phyloP scores from a whole-genome alignment of 441 rosid species.

The Omphalea diandra region DNA sequence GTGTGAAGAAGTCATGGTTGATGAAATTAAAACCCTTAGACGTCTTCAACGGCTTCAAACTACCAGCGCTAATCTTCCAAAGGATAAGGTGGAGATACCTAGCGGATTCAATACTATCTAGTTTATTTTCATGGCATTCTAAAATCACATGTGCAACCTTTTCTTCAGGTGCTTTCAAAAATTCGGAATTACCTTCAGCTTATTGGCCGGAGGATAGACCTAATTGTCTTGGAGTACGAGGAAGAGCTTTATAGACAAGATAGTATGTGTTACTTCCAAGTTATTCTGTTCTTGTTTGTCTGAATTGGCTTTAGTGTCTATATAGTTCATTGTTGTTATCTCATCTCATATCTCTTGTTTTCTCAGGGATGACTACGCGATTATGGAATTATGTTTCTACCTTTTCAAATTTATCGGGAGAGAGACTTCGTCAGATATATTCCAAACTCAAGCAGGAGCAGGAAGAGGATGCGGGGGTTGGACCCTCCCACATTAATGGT shows the following conservation, averaged over 20 bases:
- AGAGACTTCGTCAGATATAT: slow-evolving; percentile 82
- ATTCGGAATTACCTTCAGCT: slow-evolving; percentile 92
- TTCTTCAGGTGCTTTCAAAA: slow-evolving; percentile 81
- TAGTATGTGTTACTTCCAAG: slow-evolving; percentile 50
- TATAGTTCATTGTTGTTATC: not conserved
- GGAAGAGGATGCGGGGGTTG: slow-evolving; percentile 71
- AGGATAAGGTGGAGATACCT: slow-evolving; percentile 60
- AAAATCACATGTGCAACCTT: not conserved
- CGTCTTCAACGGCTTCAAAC: slow-evolving; percentile 88
- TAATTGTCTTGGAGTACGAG: slow-evolving; percentile 68
- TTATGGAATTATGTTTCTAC: slow-evolving; percentile 97
- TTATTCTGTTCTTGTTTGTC: not conserved
- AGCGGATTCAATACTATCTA: not conserved
- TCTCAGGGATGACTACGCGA: slow-evolving; percentile 83
- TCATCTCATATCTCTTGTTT: not conserved
- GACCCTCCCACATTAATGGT: slow-evolving; percentile 71
- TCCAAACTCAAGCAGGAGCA: slow-evolving; percentile 83
- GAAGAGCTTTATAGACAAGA: slow-evolving; percentile 74
- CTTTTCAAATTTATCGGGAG: slow-evolving; percentile 92
- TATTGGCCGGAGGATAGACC: slow-evolving; percentile 82
- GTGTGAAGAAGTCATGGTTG: slow-evolving; percentile 93
- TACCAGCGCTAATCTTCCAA: slow-evolving; percentile 95
- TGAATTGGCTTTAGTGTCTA: not conserved
- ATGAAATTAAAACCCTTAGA: slow-evolving; percentile 74
- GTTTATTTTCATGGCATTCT: not conserved